Conservation (phyloP, 768 basidiomycete species). For the Agaricus sinodeliciosus region DNA sequence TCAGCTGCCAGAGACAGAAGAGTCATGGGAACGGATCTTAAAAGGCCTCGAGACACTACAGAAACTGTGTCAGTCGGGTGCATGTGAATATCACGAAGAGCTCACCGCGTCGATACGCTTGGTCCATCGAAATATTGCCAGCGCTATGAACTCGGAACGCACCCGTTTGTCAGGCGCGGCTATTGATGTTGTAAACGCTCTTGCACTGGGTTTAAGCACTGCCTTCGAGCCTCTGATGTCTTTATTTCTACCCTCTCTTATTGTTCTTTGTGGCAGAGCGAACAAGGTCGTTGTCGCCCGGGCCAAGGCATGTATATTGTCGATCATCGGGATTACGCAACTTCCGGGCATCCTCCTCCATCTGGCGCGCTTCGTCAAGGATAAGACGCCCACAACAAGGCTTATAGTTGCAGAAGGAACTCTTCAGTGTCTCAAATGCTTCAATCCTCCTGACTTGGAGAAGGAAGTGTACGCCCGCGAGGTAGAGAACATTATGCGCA, state of each 20-base stretch:
- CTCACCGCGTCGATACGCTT: conserved; percentile 45
- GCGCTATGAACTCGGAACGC: conserved; percentile 66
- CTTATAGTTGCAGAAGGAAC: conserved; percentile 60
- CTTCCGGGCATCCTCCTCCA: conserved; percentile 57
- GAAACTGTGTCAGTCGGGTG: conserved; percentile 44
- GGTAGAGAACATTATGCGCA: conserved; percentile 64
- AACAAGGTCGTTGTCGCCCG: conserved; percentile 75
- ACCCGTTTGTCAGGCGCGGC: conserved; percentile 63
- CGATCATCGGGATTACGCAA: conserved; percentile 63
- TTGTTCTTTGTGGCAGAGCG: conserved; percentile 61
- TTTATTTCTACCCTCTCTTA: conserved; percentile 61
- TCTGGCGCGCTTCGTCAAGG: conserved; percentile 51
- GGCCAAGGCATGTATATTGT: conserved; percentile 50
- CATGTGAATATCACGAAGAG: conserved; percentile 40
- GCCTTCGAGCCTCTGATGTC: conserved; percentile 63
- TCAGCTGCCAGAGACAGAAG: conserved; percentile 60
- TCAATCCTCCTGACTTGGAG: conserved; percentile 76
- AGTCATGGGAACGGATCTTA: conserved; percentile 70
- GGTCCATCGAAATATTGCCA: conserved; percentile 46
- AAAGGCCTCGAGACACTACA: conserved; percentile 41
- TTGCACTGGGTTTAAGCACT: conserved; percentile 49
- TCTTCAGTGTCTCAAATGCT: conserved; percentile 61
- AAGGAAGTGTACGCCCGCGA: conserved; percentile 57
- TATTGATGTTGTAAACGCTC: conserved; percentile 49
- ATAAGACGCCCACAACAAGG: conserved; percentile 63